phyloP scores from a whole-genome alignment of 2,329 filamentous ascomycete genomes.

The Aureobasidium zeae region DNA sequence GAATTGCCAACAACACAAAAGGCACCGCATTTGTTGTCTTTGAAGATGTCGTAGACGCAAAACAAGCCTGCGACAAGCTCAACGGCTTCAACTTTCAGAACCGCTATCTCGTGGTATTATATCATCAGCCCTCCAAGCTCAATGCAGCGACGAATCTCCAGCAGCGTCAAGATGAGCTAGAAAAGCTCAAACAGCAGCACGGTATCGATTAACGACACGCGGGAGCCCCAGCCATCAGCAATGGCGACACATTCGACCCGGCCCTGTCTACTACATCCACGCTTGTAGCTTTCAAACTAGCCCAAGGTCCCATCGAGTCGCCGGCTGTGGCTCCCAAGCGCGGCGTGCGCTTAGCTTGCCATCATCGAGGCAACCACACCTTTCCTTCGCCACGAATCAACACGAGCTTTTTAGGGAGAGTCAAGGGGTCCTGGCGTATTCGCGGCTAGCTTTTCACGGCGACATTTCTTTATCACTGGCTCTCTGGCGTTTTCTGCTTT shows the following conservation, averaged over 20 bases:
- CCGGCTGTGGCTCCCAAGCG: slow-evolving; percentile 16
- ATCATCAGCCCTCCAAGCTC: slow-evolving; percentile 80
- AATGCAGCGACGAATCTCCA: slow-evolving; percentile 92
- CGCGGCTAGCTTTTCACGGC: slow-evolving; percentile 7
- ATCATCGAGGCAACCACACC: slow-evolving; percentile 11
- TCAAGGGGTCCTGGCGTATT: slow-evolving; percentile 14
- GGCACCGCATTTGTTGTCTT: slow-evolving; percentile 98
- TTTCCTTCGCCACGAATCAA: slow-evolving; percentile 15
- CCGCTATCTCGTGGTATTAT: slow-evolving; percentile 86
- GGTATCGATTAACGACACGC: slow-evolving; percentile 56
- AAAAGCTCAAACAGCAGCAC: slow-evolving; percentile 94
- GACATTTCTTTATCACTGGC: background rate
- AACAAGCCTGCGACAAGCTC: slow-evolving; percentile 97
- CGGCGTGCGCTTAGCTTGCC: slow-evolving; percentile 15
- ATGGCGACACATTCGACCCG: slow-evolving; percentile 1
- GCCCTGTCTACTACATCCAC: slow-evolving; percentile 8
- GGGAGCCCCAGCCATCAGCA: slow-evolving; percentile 21
- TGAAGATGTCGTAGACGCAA: slow-evolving; percentile 98
- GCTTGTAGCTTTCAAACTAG: slow-evolving; percentile 6
- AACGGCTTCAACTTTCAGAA: slow-evolving; percentile 99
- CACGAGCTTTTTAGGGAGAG: slow-evolving; percentile 15
- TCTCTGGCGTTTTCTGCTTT: slow-evolving; percentile 6
- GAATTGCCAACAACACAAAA: slow-evolving; percentile 94
- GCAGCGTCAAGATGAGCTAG: slow-evolving; percentile 90
- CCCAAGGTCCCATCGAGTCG: slow-evolving; percentile 5